Evolutionary conservation across 2,329 filamentous ascomycete genomes (phyloP), one percentile per base, ranked within the genome.

Genomic region (Cryphonectria carpinicola): DNA sequence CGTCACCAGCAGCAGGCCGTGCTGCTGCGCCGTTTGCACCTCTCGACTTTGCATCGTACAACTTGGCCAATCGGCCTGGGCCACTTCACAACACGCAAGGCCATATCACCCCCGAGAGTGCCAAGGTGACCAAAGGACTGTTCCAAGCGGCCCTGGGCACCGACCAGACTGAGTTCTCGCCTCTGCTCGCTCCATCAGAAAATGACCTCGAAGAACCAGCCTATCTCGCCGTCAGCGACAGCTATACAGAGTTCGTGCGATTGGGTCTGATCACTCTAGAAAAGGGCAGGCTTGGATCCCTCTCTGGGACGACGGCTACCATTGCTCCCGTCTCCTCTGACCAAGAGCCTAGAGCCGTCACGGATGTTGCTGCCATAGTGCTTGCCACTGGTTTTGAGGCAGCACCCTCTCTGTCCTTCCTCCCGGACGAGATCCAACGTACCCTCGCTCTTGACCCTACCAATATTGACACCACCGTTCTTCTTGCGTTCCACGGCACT

Each of bases 381-480:
- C 84, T 93, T 25, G 93, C 93, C 0, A 95, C 92, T 0, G 93
- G 93, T 1, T 97, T 93, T 77, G 87, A 90, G 6, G 86, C 92
- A 0, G 85, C 87, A 0, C 81, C 86, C 0, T 90, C 90, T 0
- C 79, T 96, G 13, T 85, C 87, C 6, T 94, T 91, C 73, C 83
- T 97, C 0, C 86, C 90, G 0, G 66, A 81, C 0, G 79, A 86
- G 0, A 81, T 93, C 4, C 85, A 89, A 49, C 74, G 85, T 3
- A 82, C 80, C 0, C 83, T 97, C 2, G 82, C 88, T 8, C 87
- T 91, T 75, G 87, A 88, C 1, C 79, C 87, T 0, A 75, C 78
- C 0, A 85, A 89, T 71, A 78, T 82, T 22, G 85, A 86, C 65
- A 84, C 90, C n/a, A 89, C 90, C 0, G 78, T 93, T 1, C 87